Base-by-base conservation (phyloP, 768 basidiomycete species). In the Rubroboletus pulcherrimus region DNA sequence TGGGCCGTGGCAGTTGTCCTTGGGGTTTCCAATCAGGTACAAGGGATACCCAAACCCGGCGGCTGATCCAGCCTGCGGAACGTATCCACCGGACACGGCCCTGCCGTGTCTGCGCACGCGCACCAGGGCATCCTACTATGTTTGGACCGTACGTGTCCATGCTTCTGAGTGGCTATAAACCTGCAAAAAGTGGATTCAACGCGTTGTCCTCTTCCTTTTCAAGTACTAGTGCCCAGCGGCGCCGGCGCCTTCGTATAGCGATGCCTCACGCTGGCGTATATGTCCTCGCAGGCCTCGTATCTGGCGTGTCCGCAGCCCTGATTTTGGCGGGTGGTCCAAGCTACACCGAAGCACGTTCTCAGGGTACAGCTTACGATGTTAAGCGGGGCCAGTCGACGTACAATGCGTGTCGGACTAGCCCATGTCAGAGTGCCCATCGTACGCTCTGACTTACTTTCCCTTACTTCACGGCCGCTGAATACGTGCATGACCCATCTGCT, bases 341-440 rank as follows among this genome's bases (percentile, higher is more conserved):
- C 21, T 74, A 82, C 68, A 72, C 71, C 56, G 77, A 80, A 35
- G 75, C 78, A 30, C 82, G 78, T 58, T 73, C 79, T 45, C 75
- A 75, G 15, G 78, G 78, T 55, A 71, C 73, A 4, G 80, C 82
- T 19, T 64, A 72, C 42, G 72, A 76, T 15, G 74, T 78, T 14
- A 79, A 88, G 64, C 63, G 77, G 41, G 87, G 84, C 29, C 87
- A 87, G 68, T 54, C 76, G 8, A 85, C 84, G 15, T 84, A 83
- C 14, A 86, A 89, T 67, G 71, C 78, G 53, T 93, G 90, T 67
- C 85, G 84, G 9, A 77, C 79, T 4, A 72, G 67, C 17, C 68
- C 74, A 53, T 92, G 89, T 71, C 90, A 91, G 64, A 84, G 84
- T 59, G 80, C 78, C 10, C 85, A 80, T 65, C 57, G 85, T 83